A percentile compares a stretch with the other conserved stretches of the same genome.
These are phyloP conservation scores for Oryza glumipatula DNA, from an alignment of 176 grass and related monocot genomes.

Conservation along the genomic window DNA sequence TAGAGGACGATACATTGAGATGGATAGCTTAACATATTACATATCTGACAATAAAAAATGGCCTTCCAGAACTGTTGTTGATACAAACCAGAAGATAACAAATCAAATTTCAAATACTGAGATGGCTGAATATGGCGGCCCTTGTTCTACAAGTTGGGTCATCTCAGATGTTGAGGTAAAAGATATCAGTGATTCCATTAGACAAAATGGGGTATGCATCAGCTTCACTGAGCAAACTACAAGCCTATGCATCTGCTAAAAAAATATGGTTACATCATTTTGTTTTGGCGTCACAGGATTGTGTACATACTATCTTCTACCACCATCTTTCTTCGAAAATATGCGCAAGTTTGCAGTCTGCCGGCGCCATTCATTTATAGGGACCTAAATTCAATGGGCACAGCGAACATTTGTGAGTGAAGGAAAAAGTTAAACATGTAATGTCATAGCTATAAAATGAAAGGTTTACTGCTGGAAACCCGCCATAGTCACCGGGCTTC, in stretches of 20 bases:
- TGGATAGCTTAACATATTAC: not conserved
- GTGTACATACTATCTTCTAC: constrained; percentile 16
- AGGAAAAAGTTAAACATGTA: not conserved
- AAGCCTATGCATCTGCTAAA: not conserved
- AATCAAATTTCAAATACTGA: not conserved
- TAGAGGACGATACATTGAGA: not conserved
- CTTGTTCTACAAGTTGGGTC: not conserved
- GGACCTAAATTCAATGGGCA: constrained; percentile 39
- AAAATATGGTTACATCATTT: not conserved
- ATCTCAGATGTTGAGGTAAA: not conserved
- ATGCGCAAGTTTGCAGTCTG: constrained; percentile 43
- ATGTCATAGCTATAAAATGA: not conserved
- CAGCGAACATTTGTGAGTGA: not conserved
- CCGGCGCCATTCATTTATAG: constrained; percentile 54
- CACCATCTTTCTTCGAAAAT: constrained; percentile 30
- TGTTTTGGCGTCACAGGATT: not conserved
- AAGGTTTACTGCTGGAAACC: constrained; percentile 69
- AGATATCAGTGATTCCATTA: not conserved
- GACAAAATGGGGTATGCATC: not conserved
- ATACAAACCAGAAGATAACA: not conserved
- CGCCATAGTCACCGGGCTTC: constrained; percentile 60
- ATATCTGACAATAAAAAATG: not conserved
- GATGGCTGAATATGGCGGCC: not conserved
- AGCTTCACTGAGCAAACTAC: not conserved
- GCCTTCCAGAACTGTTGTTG: not conserved